phyloP scores from a whole-genome alignment of 1,139 yeast species.

The Diutina siamensis region DNA sequence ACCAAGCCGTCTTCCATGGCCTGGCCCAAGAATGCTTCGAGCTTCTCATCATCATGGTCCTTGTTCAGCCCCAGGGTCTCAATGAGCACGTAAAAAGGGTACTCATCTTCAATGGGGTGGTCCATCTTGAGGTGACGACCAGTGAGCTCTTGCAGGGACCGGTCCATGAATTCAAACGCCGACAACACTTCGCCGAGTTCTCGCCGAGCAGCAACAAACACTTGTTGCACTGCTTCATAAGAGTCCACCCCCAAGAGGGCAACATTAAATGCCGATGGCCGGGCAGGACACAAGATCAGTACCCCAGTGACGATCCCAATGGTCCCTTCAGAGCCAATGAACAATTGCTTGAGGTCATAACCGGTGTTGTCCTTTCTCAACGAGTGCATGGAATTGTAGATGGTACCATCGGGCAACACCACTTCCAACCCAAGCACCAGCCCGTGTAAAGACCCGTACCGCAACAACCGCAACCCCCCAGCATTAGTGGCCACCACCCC shows the following conservation, averaged over 20 bases:
- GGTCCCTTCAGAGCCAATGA: constrained; percentile 91
- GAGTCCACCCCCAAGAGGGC: constrained; percentile 78
- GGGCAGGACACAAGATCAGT: constrained; percentile 82
- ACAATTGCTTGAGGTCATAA: constrained; percentile 80
- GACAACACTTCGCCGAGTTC: constrained; percentile 81
- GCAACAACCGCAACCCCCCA: constrained; percentile 79
- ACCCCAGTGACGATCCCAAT: constrained; percentile 85
- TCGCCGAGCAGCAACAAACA: constrained; percentile 66
- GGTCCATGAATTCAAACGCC: constrained; percentile 94
- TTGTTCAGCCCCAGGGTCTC: constrained; percentile 92
- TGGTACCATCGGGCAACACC: constrained; percentile 81
- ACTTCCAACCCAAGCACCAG: constrained; percentile 85
- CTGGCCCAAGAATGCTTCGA: constrained; percentile 68
- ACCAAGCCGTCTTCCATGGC: constrained; percentile 80
- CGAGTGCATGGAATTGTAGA: constrained; percentile 68
- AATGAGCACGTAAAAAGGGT: constrained; percentile 81
- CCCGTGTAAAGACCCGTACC: constrained; percentile 92
- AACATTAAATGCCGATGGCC: constrained; percentile 79
- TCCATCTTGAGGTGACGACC: constrained; percentile 39
- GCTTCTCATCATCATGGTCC: constrained; percentile 70
- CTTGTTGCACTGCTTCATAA: constrained; percentile 72
- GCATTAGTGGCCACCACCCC: constrained; percentile 96
- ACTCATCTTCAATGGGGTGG: constrained; percentile 68
- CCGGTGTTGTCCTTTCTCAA: constrained; percentile 93
- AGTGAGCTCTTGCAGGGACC: constrained; percentile 57